phyloP scores from a whole-genome alignment of 306 rosid genomes.

The Castanopsis chinensis region DNA sequence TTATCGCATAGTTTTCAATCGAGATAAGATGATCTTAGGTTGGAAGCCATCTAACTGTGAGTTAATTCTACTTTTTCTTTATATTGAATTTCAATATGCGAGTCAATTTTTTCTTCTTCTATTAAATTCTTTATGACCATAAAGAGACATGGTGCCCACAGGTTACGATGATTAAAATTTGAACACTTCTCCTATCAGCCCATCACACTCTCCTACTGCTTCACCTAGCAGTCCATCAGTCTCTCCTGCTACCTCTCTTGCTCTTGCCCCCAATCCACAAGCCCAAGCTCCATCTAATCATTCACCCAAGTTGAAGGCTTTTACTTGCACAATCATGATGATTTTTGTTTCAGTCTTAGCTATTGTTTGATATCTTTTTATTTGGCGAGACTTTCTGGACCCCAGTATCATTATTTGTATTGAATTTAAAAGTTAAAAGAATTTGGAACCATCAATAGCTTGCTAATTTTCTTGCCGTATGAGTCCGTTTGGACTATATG shows the following conservation, averaged over 20 bases:
- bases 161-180: conserved; percentile 49
- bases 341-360: conserved; percentile 38
- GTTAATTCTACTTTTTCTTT: conserved; percentile 18
- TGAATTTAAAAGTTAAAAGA: too few species aligned
- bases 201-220: too few species aligned
- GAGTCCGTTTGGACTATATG: too few species aligned
- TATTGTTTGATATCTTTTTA: conserved; percentile 36
- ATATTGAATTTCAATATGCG: not conserved
- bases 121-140: not conserved
- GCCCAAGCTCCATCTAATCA: not conserved
- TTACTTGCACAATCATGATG: conserved; percentile 18
- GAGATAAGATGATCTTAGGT: conserved; percentile 62
- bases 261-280: too few species aligned
- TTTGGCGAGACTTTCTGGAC: not conserved
- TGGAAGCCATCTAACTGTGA: conserved; percentile 77
- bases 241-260: too few species aligned
- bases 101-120: not conserved
- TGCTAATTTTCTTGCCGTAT: too few species aligned
- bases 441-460: too few species aligned
- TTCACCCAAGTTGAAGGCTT: conserved; percentile 41
- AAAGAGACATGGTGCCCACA: conserved; percentile 23
- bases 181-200: not conserved
- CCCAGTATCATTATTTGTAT: too few species aligned
- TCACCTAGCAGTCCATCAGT: too few species aligned
- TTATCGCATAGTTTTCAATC: conserved; percentile 68